Evolutionary conservation across 1,139 yeast genomes (phyloP).

Genomic region (Suhomyces maxii): DNA sequence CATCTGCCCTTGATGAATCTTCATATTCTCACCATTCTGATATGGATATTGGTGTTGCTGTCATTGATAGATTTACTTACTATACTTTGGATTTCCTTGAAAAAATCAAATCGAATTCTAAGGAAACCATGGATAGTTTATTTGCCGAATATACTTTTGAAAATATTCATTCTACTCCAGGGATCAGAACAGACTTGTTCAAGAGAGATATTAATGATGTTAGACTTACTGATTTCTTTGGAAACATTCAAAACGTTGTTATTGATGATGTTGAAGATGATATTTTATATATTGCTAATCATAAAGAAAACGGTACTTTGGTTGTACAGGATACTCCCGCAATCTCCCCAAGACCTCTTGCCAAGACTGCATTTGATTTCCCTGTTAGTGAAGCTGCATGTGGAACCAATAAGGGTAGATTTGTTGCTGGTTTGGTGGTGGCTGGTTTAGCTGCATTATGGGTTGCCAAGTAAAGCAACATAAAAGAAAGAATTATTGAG

Average conservation of each 20-base stretch:
- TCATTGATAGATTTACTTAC: slow-evolving; percentile 93
- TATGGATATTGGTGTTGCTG: slow-evolving; percentile 94
- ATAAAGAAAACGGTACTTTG: slow-evolving; percentile 21
- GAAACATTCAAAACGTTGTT: slow-evolving; percentile 83
- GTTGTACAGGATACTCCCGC: not conserved
- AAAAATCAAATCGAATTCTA: slow-evolving; percentile 70
- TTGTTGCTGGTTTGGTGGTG: slow-evolving; percentile 5
- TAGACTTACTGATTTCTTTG: slow-evolving; percentile 88
- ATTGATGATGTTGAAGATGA: slow-evolving; percentile 59
- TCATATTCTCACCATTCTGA: slow-evolving; percentile 97
- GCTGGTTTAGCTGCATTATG: slow-evolving; percentile 5
- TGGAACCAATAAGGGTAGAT: slow-evolving; percentile 3
- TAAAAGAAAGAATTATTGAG: no score
- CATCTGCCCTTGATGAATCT: slow-evolving; percentile 85
- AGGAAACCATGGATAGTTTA: slow-evolving; percentile 74
- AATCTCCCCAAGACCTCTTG: not conserved
- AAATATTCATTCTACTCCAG: slow-evolving; percentile 88
- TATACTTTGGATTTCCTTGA: slow-evolving; percentile 89
- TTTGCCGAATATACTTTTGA: slow-evolving; percentile 83
- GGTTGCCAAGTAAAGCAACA: slow-evolving; percentile 1
- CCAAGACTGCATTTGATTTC: slow-evolving; percentile 2
- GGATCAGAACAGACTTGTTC: slow-evolving; percentile 81
- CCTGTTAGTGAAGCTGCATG: not conserved
- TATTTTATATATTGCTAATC: slow-evolving; percentile 36
- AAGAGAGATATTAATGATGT: slow-evolving; percentile 68